Evolutionary conservation across 140 eudicot genomes (phyloP).

Genomic region (Ambrosia hybrid): DNA sequence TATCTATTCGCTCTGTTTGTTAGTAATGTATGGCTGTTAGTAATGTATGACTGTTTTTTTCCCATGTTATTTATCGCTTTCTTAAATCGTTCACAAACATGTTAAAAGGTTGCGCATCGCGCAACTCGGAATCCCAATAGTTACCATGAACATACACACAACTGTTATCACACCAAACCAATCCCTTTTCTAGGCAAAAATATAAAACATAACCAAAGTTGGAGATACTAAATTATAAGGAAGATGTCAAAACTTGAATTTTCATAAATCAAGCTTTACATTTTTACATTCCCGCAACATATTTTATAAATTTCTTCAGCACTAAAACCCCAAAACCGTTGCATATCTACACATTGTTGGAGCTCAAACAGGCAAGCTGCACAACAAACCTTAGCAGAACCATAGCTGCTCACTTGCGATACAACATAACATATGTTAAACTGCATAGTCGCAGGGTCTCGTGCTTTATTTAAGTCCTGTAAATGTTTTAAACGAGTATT

Average conservation of each 20-base stretch:
- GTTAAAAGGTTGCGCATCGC: too few species aligned
- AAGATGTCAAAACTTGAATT: conserved; percentile 23
- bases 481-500: background rate
- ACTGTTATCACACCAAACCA: background rate
- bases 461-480: conserved; percentile 33
- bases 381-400: conserved; percentile 28
- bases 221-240: background rate
- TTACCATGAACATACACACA: conserved; percentile 6
- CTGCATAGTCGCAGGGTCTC: conserved; percentile 28
- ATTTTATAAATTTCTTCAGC: conserved; percentile 1
- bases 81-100: too few species aligned
- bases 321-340: conserved; percentile 18
- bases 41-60: too few species aligned
- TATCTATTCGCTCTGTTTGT: too few species aligned
- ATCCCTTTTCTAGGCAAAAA: background rate
- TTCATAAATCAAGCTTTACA: conserved; percentile 24
- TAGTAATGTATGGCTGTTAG: too few species aligned
- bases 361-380: conserved; percentile 36
- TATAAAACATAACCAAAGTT: conserved; percentile 12
- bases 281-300: conserved; percentile 24
- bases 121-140: background rate
- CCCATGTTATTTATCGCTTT: too few species aligned
- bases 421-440: conserved; percentile 27
- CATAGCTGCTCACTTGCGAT: conserved; percentile 38
- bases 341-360: conserved; percentile 40